phyloP scores from a whole-genome alignment of 2,329 filamentous ascomycete species.

The Ustilaginoidea virens region DNA sequence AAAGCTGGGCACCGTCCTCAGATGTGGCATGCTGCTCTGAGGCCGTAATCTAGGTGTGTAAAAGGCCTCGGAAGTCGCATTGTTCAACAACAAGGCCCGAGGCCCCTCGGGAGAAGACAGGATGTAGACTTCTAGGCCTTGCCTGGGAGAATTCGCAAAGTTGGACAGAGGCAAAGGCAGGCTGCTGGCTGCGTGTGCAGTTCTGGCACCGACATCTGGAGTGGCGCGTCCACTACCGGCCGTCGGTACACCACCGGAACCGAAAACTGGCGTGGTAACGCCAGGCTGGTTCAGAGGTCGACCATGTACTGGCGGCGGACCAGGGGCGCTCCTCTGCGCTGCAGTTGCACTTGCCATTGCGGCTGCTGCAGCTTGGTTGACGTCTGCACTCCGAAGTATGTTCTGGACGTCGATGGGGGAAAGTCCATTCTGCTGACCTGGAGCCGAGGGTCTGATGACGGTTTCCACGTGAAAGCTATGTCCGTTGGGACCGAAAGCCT shows the following conservation, averaged over 20 bases:
- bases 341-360: conserved; percentile 31
- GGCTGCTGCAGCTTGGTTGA: conserved; percentile 26
- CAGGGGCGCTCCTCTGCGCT: conserved; percentile 36
- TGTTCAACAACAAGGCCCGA: conserved; percentile 39
- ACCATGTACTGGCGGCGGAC: conserved; percentile 26
- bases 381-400: conserved; percentile 29
- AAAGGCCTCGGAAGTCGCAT: conserved; percentile 31
- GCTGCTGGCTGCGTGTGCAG: conserved; percentile 14
- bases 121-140: conserved; percentile 39
- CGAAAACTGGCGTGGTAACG: conserved; percentile 25
- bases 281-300: conserved; percentile 21
- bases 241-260: conserved; percentile 19
- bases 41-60: conserved; percentile 26
- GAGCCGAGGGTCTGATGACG: conserved; percentile 11
- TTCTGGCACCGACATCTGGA: conserved; percentile 24
- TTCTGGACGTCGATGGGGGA: conserved; percentile 29
- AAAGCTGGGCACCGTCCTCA: conserved; percentile 9
- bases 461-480: conserved; percentile 21
- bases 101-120: conserved; percentile 45
- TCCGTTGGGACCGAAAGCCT: conserved; percentile 17
- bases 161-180: conserved; percentile 8
- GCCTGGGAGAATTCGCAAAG: conserved; percentile 10
- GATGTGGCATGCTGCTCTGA: conserved; percentile 13
- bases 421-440: conserved; percentile 14
- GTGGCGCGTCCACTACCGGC: conserved; percentile 30